Evolutionary conservation across 768 basidiomycete genomes (phyloP), one percentile per base, ranked within the genome.

Genomic region (Gautieria morchelliformis): DNA sequence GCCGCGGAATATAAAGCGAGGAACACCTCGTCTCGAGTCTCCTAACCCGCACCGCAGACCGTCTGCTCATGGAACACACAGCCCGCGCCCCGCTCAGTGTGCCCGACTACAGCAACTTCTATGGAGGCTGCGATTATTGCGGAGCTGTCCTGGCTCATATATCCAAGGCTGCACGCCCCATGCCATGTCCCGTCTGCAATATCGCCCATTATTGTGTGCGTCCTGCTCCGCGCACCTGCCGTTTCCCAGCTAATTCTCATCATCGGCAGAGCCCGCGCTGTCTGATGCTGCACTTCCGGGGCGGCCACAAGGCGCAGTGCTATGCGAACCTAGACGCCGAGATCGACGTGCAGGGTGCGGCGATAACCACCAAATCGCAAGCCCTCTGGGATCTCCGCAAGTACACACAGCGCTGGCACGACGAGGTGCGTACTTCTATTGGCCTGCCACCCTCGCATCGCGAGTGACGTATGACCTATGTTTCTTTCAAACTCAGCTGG

Each of bases 361-460:
- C n/a, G 11, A 37, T n/a, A 32, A 15, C 47, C 3, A 32, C 37
- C 10, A 8, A 3, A 20, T 5, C 20, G 3, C 56, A 57, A 8
- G 47, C 46, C 15, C 45, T 48, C 19, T 48, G 33, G 22, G 56
- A 57, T 37, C 45, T 57, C 32, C 24, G 48, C 19, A 39, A 32
- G 20, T 57, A 48, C 48, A 39, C 46, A 19, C 17, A 49, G 15
- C 15, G 44, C n/a, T 57, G 56, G 56, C 56, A 49, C 24, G 56
- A 57, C 10, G 56, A 37, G 32, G 53, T 57, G 27, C 9, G 17
- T 19, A 35, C 32, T 20, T n/a, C 15, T 11, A 12, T 3, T 39
- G 27, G 27, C 5, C n/a, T n/a, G n/a, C n/a, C n/a, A n/a, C n/a
- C n/a, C n/a, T n/a, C n/a, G n/a, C n/a, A n/a, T n/a, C n/a, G n/a